A percentile compares a stretch with the other conserved stretches of the same genome.
These are phyloP conservation scores for Coemansia pectinata DNA, from an alignment of 192 early-diverging fungal species.

Conservation along the genomic window DNA sequence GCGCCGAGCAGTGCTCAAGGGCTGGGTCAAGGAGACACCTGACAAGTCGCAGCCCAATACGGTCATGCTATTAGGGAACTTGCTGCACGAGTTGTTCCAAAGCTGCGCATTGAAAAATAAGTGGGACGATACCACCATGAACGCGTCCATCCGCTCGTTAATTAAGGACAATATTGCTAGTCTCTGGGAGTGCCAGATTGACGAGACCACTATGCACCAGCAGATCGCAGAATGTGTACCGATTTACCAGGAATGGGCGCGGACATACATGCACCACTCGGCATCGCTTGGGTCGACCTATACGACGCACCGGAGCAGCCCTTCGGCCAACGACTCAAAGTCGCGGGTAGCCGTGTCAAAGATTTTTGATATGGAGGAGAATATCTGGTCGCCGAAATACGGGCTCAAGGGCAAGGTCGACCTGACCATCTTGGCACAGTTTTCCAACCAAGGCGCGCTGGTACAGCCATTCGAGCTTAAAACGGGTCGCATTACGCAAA, in stretches of 20 bases:
- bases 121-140: conserved; percentile 60
- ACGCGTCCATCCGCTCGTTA: conserved; percentile 49
- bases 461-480: conserved; percentile 89
- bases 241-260: conserved; percentile 58
- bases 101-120: conserved; percentile 58
- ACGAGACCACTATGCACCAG: conserved; percentile 56
- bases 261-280: conserved; percentile 41
- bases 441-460: conserved; percentile 27
- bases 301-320: conserved; percentile 8
- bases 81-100: conserved; percentile 87
- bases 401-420: conserved; percentile 95
- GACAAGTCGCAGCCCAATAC: conserved; percentile 53
- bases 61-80: conserved; percentile 71
- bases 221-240: conserved; percentile 58
- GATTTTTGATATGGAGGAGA: conserved; percentile 87
- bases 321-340: neutral
- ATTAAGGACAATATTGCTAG: conserved; percentile 60
- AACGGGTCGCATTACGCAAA: conserved; percentile 66
- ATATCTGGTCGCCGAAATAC: conserved; percentile 87
- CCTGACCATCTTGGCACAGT: conserved; percentile 57
- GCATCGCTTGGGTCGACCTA: conserved; percentile 21
- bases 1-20: conserved; percentile 75
- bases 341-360: conserved; percentile 61
- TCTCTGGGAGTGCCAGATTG: conserved; percentile 73
- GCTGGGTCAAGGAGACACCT: conserved; percentile 56